Base-by-base conservation (phyloP, 306 rosid species). In the Dalbergia oliveri region DNA sequence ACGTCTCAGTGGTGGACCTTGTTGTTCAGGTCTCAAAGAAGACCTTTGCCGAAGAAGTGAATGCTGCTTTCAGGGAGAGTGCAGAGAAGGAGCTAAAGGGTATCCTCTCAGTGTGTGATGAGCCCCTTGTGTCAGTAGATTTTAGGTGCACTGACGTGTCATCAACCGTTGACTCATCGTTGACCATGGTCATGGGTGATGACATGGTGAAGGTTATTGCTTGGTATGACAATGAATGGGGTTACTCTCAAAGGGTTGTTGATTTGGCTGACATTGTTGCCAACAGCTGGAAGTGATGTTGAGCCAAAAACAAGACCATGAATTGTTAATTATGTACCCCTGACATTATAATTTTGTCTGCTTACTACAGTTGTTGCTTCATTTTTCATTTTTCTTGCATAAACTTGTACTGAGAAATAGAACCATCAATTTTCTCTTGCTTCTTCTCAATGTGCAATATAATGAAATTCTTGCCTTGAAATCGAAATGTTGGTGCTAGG, bases 191-290 rank as follows among this genome's bases (percentile, higher is more conserved):
- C 2, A 95, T 95, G 99, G 98, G 99, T 7, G 97, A 95, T 83
- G 99, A 93, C 79, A 70, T 93, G 99, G 98, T 95, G 11, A 95
- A 95, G 93, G 98, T 95, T 34, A 95, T 95, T 77, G 99, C 99
- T 61, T 95, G 99, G 99, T 95, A 93, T 76, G 99, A 95, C 49
- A 95, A 95, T 6, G 98, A 95, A 63, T 93, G 98, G 99, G 99
- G 99, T 65, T 95, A 95, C 90, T 95, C 98, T 6, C 99, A 95
- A 78, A 88, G 98, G 90, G 99, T 95, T 11, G 99, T 95, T 37
- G 99, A 95, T 87, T 87, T 95, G 90, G 99, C 99, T 72, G 73
- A 95, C 89, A 93, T 95, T 86, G 99, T 95, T 82, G 98, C 99
- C 91, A 63, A 91, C 81, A 89, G 86, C 58, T 95, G 97, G 99